Evolutionary conservation across 371 early-diverging fungal species (phyloP), one percentile per base, ranked within the genome.

Genomic region (Thermomucor indicae-seudaticae): DNA sequence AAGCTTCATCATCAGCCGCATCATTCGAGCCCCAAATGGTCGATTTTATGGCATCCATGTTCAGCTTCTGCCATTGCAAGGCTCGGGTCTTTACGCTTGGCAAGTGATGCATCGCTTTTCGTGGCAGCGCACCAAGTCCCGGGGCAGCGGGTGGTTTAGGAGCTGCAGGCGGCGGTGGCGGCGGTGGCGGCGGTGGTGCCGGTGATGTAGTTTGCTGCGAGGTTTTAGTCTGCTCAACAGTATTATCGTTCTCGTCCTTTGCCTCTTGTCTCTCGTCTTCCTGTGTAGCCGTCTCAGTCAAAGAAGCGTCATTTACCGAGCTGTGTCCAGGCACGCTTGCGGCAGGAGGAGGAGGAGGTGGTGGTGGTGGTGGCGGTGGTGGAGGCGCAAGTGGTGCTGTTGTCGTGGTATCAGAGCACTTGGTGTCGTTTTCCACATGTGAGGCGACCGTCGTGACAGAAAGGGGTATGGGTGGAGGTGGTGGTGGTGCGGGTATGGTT

Each of bases 1-100:
- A 37, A 14, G 64, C 70, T 7, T 49, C 54, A 30, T 83, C 81
- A 22, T 73, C 72, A 31, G 75, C 63, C 17, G 62, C 63, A 14
- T 49, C 40, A 6, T 47, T 39, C 0, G 35, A 23, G 7, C 71
- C 72, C 83, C 84, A 86, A 1, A 86, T 56, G 0, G 86, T 86
- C 1, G 79, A 72, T 19, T 75, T 67, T 31, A 83, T 65, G 23
- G 64, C 55, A 49, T 75, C 71, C 40, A 82, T 78, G 51, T 79
- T 82, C 35, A 92, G 58, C 47, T 92, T 92, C 65, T 90, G 90
- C 92, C 92, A 91, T 63, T 92, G 90, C 7, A 92, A 51, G 39
- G 82, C 81, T 53, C 89, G 89, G 14, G 91, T 80, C 60, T 90
- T 90, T 47, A 83, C 80, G 28, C 67, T 79, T 6, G 90, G 81